Conservation (phyloP, 139 green algal species). For the Closterium sp. region DNA sequence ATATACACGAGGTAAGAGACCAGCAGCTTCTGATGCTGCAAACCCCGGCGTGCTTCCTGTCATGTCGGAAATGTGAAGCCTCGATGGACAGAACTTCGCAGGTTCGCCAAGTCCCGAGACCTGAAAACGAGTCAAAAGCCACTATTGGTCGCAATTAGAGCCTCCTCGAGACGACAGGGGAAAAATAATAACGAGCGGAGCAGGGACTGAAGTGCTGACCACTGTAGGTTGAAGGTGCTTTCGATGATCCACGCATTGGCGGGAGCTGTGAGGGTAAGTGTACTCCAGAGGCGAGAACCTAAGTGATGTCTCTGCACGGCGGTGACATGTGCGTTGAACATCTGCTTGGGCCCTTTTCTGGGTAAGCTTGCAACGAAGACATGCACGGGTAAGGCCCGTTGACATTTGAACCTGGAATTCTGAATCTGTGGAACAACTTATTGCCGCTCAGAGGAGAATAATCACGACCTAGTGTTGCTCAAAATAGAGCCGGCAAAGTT, state of each 20-base stretch:
- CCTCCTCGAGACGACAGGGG: neutral
- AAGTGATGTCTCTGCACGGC: neutral
- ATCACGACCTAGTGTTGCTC: too few relatives aligned
- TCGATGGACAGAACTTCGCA: neutral
- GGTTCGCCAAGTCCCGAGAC: neutral
- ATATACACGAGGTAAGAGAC: neutral
- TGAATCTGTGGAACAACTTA: neutral
- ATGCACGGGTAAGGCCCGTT: neutral
- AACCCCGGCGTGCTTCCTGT: neutral
- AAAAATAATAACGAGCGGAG: neutral
- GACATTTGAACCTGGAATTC: neutral
- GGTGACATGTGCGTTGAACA: neutral
- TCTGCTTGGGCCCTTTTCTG: neutral
- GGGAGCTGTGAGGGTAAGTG: neutral
- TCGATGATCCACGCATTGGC: neutral
- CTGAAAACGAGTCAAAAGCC: neutral
- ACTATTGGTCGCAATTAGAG: neutral
- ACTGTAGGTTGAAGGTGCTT: neutral
- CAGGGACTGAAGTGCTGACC: neutral
- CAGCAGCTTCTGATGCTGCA: neutral
- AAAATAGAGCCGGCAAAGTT: neutral
- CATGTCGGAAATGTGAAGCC: neutral
- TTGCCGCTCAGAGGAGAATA: too few relatives aligned
- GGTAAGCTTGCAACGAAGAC: neutral
- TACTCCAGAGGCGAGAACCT: neutral